A percentile compares a stretch with the other conserved stretches of the same genome.
These are phyloP conservation scores for Penicillium sp. DNA, from an alignment of 2,329 filamentous ascomycete species.

Conservation along the genomic window DNA sequence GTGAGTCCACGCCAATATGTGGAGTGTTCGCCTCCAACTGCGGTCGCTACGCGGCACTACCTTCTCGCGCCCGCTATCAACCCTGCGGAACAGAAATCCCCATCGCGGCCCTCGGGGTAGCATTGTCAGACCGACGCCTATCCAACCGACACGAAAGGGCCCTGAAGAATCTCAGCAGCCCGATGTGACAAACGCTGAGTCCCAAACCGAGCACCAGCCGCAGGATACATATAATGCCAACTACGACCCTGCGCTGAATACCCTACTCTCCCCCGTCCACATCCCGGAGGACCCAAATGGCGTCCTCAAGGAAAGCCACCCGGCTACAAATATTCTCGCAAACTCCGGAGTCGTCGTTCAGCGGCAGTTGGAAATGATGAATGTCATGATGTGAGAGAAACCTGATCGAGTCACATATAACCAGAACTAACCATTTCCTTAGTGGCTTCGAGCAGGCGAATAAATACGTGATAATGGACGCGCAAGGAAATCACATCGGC, in stretches of 20 bases:
- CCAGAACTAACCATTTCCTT: conserved; percentile 4
- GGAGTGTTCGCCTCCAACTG: conserved; percentile 31
- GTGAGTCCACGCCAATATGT: conserved; percentile 28
- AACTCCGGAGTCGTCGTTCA: conserved; percentile 67
- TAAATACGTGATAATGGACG: conserved; percentile 68
- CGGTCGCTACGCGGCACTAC: conserved; percentile 25
- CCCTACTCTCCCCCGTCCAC: conserved; percentile 63
- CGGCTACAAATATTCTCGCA: conserved; percentile 60
- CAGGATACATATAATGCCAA: conserved; percentile 48
- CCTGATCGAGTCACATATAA: not conserved
- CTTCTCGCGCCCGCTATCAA: conserved; percentile 30
- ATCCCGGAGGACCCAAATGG: conserved; percentile 65
- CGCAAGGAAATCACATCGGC: conserved; percentile 65
- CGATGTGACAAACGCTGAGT: conserved; percentile 13
- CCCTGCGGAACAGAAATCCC: conserved; percentile 28
- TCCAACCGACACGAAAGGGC: conserved; percentile 12
- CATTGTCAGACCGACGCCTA: conserved; percentile 30
- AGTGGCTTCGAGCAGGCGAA: conserved; percentile 69
- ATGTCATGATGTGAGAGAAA: conserved; percentile 57
- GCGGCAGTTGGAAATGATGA: conserved; percentile 68
- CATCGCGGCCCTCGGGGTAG: conserved; percentile 38
- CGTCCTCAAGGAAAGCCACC: conserved; percentile 62
- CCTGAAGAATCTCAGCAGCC: conserved; percentile 7
- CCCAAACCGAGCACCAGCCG: conserved; percentile 3
- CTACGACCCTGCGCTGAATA: conserved; percentile 46